These are phyloP conservation scores for Pelagophyceae sp. DNA, from an alignment of 352 stramenopile genomes.

Conservation along the genomic window DNA sequence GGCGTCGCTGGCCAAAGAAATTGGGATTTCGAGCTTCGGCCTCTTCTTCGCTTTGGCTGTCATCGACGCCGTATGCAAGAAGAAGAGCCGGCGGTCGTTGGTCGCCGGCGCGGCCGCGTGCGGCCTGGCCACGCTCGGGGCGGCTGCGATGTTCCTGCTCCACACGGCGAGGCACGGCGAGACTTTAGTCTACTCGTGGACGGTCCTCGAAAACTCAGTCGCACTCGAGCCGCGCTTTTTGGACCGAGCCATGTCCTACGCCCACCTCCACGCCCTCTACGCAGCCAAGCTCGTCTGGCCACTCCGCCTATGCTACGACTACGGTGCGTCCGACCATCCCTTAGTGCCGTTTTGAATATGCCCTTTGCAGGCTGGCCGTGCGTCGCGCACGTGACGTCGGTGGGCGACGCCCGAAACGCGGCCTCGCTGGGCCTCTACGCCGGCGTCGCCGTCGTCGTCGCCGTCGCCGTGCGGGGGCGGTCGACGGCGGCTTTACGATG, in stretches of 20 bases:
- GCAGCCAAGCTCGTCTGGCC: conserved; percentile 75
- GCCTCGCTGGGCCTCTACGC: conserved; percentile 55
- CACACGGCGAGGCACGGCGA: conserved; percentile 57
- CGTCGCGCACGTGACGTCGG: conserved; percentile 52
- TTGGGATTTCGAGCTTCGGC: conserved; percentile 67
- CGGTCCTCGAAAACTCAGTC: conserved; percentile 72
- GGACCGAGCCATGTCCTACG: conserved; percentile 56
- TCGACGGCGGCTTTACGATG: conserved; percentile 32
- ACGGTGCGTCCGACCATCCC: too few relatives aligned
- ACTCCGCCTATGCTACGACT: conserved; percentile 71
- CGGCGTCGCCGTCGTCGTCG: conserved; percentile 38
- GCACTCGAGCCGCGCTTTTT: conserved; percentile 40
- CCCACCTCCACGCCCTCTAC: conserved; percentile 72
- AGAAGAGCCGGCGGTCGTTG: not conserved
- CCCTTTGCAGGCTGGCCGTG: conserved; percentile 74
- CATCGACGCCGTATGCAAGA: not conserved
- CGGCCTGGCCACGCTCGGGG: too few relatives aligned
- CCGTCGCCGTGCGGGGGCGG: conserved; percentile 39
- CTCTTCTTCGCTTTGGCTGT: conserved; percentile 56
- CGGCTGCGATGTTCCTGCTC: conserved; percentile 31
- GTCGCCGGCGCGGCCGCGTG: conserved; percentile 16
- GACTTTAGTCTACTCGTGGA: conserved; percentile 60
- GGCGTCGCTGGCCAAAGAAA: conserved; percentile 69
- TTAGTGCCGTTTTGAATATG: too few relatives aligned
- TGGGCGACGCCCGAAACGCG: conserved; percentile 54